phyloP scores from a whole-genome alignment of 495 filamentous ascomycete genomes.

The Bacidia gigantensis region DNA sequence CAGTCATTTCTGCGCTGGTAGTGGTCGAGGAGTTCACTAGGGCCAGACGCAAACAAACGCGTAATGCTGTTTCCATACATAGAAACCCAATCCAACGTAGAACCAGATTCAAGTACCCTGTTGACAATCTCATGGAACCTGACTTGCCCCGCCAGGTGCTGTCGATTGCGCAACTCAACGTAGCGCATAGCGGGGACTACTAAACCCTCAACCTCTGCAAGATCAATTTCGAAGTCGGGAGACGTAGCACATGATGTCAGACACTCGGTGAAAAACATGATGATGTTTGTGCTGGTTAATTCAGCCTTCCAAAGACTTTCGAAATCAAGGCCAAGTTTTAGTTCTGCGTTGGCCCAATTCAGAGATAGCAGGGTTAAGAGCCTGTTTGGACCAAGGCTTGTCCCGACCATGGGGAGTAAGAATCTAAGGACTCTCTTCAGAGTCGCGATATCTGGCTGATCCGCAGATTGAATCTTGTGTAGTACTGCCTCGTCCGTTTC shows the following conservation, averaged over 20 bases:
- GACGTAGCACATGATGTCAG: constrained; percentile 1
- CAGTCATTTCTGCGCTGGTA: constrained; percentile 8
- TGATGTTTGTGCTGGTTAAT: constrained; percentile 9
- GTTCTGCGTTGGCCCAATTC: constrained; percentile 5
- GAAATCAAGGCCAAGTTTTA: constrained; percentile 8
- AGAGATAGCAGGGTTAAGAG: constrained; percentile 9
- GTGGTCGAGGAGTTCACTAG: constrained; percentile 5
- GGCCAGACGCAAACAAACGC: constrained; percentile 6
- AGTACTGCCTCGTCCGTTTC: background rate
- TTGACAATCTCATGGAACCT: constrained; percentile 7
- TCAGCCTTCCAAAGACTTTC: constrained; percentile 9
- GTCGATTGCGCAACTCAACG: constrained; percentile 3
- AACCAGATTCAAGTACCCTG: constrained; percentile 6
- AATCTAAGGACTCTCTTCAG: constrained; percentile 10
- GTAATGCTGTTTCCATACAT: constrained; percentile 7
- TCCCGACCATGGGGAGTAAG: constrained; percentile 6
- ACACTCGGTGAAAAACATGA: constrained; percentile 7
- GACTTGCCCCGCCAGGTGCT: constrained; percentile 9
- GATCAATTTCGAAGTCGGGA: constrained; percentile 3
- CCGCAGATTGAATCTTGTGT: constrained; percentile 6
- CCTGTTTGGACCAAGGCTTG: constrained; percentile 1
- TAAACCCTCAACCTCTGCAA: constrained; percentile 9
- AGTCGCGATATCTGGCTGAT: constrained; percentile 7
- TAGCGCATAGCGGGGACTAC: constrained; percentile 7
- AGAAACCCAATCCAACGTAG: constrained; percentile 7